Base-by-base conservation (phyloP, 306 rosid genomes). In the Medicago arabica region DNA sequence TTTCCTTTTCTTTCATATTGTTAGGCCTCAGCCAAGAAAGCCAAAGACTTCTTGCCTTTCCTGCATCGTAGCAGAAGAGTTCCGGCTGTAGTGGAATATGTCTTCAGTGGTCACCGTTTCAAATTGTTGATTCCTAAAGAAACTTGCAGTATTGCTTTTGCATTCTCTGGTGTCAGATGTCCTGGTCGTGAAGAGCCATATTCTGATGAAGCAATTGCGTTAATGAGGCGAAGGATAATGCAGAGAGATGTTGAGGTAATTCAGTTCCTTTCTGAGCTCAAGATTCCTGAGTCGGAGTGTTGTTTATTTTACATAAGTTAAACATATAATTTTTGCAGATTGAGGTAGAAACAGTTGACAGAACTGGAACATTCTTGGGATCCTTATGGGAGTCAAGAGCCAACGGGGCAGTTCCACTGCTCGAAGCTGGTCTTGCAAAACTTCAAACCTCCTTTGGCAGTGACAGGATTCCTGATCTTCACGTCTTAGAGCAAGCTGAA, bases 41-140 rank as follows among this genome's bases (percentile, higher is more conserved):
- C 99, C 51, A 89, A 71, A 80, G 99, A 95, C 67, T 95, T 95
- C 86, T 75, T 92, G 81, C 99, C 99, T 34, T 95, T 89, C 87
- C 83, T 95, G 79, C 97, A 90, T 40, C 85, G 95, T 74, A 89
- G 96, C 82, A 87, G 97, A 85, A 95, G 74, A 82, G 81, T 86
- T 75, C 97, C 99, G 67, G 99, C 99, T 40, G 85, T 92, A 80
- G 98, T 95, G 79, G 99, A 95, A 86, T 95, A 95, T 81, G 98
- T 95, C 75, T 89, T 95, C 72, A 95, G 99, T 75, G 99, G 99
- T n/a, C 99, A 95, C 83, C 99, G 99, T 39, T 95, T 90, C 85
- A 95, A 95, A 82, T 78, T 95, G 84, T 87, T 92, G 86, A 91
- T 95, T 87, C 99, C 99, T 54, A 90, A 90, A 88, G 98, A 95